phyloP scores from a whole-genome alignment of 2,329 filamentous ascomycete species.

The Neoscytalidium dimidiatum region DNA sequence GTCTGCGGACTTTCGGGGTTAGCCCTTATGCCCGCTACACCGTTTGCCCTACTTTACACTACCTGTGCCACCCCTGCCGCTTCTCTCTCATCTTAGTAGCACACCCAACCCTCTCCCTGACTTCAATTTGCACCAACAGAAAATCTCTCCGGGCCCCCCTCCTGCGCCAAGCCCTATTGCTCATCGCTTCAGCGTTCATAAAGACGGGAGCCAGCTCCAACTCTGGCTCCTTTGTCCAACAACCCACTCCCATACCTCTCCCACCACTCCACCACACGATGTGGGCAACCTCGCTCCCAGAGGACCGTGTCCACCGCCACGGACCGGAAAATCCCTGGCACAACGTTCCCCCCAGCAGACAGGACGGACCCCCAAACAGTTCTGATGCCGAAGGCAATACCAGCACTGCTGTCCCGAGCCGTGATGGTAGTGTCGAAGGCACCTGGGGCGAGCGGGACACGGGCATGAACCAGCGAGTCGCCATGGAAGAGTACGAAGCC shows the following conservation, averaged over 20 bases:
- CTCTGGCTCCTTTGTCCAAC: not conserved
- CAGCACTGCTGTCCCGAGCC: constrained; percentile 22
- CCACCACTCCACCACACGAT: not conserved
- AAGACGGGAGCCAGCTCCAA: not conserved
- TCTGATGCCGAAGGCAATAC: not conserved
- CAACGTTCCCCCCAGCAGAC: constrained; percentile 26
- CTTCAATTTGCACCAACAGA: not conserved
- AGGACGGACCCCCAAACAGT: constrained; percentile 25
- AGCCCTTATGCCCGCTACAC: constrained; percentile 6
- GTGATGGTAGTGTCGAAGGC: constrained; percentile 44
- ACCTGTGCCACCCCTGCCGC: no score
- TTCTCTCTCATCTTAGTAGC: not conserved
- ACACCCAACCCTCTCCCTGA: not conserved
- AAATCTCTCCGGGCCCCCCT: not conserved
- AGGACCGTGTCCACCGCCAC: constrained; percentile 1
- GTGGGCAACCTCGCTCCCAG: constrained; percentile 28
- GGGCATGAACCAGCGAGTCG: constrained; percentile 54
- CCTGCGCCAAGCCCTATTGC: not conserved
- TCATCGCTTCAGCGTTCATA: not conserved
- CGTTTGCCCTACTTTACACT: not conserved
- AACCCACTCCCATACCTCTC: not conserved
- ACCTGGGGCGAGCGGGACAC: constrained; percentile 66
- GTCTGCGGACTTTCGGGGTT: not conserved
- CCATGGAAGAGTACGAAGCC: constrained; percentile 62
- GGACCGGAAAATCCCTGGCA: constrained; percentile 38